Evolutionary conservation across 2,329 filamentous ascomycete species (phyloP).

Genomic region (Incumbomyces delicatus): DNA sequence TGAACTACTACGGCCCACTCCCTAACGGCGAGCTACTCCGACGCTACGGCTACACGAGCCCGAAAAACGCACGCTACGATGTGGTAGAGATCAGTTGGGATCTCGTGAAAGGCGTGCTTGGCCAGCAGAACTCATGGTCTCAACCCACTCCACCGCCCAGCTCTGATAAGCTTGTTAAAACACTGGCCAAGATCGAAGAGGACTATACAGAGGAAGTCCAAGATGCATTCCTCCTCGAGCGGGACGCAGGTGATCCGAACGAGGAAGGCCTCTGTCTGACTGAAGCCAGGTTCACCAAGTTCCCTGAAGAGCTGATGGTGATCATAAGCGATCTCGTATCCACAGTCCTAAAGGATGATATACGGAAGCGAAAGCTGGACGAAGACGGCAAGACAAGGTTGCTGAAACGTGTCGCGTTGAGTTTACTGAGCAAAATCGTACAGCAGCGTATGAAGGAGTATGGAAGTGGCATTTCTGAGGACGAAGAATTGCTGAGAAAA

Average conservation of each 20-base stretch:
- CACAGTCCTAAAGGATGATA: not conserved
- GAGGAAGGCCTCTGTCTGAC: conserved; percentile 1
- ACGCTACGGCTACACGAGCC: conserved; percentile 78
- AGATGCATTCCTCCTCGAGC: conserved; percentile 55
- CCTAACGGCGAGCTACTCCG: conserved; percentile 73
- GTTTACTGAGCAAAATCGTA: conserved; percentile 15
- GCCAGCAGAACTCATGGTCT: conserved; percentile 24
- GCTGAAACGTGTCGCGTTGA: not conserved
- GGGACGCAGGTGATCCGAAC: conserved; percentile 14
- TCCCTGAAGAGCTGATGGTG: conserved; percentile 7
- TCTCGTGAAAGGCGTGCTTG: conserved; percentile 42
- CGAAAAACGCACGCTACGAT: conserved; percentile 67
- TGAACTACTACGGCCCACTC: conserved; percentile 82
- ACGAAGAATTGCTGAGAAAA: conserved; percentile 33
- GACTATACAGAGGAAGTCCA: conserved; percentile 36
- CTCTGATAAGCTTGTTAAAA: not conserved
- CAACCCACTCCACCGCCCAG: conserved; percentile 28
- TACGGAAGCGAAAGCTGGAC: not conserved
- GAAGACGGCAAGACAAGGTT: not conserved
- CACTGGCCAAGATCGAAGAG: not conserved
- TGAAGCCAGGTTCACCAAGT: not conserved
- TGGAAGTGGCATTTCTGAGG: conserved; percentile 43
- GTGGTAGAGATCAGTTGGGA: conserved; percentile 67
- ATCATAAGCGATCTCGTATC: not conserved
- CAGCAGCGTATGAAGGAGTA: conserved; percentile 38